phyloP scores from a whole-genome alignment of 2,329 filamentous ascomycete genomes.

The Monosporascus sp. region DNA sequence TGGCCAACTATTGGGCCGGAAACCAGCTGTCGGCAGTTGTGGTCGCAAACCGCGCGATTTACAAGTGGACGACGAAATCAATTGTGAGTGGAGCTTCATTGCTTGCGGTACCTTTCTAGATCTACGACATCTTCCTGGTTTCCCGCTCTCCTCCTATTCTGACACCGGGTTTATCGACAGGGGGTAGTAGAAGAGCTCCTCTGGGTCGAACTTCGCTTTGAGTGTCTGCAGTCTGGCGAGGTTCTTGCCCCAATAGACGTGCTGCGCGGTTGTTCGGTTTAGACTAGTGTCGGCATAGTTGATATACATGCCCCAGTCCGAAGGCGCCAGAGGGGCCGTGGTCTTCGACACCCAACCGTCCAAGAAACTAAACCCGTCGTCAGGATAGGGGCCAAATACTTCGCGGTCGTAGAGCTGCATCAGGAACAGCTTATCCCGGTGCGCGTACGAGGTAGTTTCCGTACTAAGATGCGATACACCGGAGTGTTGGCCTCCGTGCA shows the following conservation, averaged over 20 bases:
- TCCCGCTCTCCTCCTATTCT: constrained; percentile 2
- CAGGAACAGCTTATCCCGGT: constrained; percentile 43
- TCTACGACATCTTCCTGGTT: background rate
- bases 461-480: constrained; percentile 25
- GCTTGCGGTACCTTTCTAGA: background rate
- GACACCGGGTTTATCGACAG: constrained; percentile 22
- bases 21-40: too few species aligned
- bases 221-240: constrained; percentile 31
- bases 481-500: constrained; percentile 36
- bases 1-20: too few species aligned
- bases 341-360: constrained; percentile 22
- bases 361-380: constrained; percentile 17
- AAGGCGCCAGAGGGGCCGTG: constrained; percentile 11
- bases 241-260: constrained; percentile 42
- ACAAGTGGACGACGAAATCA: too few species aligned
- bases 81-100: background rate
- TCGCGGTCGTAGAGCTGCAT: constrained; percentile 42
- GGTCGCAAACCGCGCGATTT: too few species aligned
- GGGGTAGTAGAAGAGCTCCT: constrained; percentile 37
- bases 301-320: constrained; percentile 35
- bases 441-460: constrained; percentile 33
- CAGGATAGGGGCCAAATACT: constrained; percentile 23
- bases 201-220: constrained; percentile 35
- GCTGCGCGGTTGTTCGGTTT: constrained; percentile 39
- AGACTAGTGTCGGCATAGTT: constrained; percentile 49